These are phyloP conservation scores for Vanrija sp. DNA, from an alignment of 1,284 basidiomycete genomes.

Conservation along the genomic window DNA sequence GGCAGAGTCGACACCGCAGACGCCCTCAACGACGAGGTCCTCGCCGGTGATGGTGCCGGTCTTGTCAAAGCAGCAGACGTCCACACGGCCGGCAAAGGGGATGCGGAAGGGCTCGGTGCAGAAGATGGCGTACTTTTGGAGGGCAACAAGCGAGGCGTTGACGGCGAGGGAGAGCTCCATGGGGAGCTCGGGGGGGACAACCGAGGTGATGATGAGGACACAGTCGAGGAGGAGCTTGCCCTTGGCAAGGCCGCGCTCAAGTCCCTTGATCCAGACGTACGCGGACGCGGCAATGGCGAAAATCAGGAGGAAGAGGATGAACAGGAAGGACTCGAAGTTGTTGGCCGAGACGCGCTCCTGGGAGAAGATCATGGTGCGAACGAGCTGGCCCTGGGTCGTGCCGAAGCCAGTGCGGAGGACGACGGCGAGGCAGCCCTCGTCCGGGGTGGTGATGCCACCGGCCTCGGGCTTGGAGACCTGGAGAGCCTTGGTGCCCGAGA, in stretches of 20 bases:
- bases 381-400: constrained; percentile 89
- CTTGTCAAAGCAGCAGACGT: constrained; percentile 97
- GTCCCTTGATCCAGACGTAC: constrained; percentile 95
- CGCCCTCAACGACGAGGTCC: constrained; percentile 87
- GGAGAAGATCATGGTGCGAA: constrained; percentile 95
- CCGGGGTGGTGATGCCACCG: constrained; percentile 57
- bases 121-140: constrained; percentile 92
- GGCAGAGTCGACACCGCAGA: constrained; percentile 68
- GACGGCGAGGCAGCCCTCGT: constrained; percentile 81
- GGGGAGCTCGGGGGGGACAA: constrained; percentile 90
- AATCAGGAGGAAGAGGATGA: constrained; percentile 91
- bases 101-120: constrained; percentile 97
- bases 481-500: constrained; percentile 89
- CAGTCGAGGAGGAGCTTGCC: constrained; percentile 89
- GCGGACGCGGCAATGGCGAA: constrained; percentile 93
- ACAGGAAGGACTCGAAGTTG: constrained; percentile 87
- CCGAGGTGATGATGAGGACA: constrained; percentile 88
- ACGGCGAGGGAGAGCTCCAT: constrained; percentile 95
- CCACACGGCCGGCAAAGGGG: constrained; percentile 84
- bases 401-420: constrained; percentile 95
- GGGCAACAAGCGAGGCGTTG: constrained; percentile 85
- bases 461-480: constrained; percentile 58
- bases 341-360: constrained; percentile 92
- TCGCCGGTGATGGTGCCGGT: constrained; percentile 95
- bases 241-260: constrained; percentile 84